Conservation (phyloP, 2,329 filamentous ascomycete genomes). For the Fusarium sp. region DNA sequence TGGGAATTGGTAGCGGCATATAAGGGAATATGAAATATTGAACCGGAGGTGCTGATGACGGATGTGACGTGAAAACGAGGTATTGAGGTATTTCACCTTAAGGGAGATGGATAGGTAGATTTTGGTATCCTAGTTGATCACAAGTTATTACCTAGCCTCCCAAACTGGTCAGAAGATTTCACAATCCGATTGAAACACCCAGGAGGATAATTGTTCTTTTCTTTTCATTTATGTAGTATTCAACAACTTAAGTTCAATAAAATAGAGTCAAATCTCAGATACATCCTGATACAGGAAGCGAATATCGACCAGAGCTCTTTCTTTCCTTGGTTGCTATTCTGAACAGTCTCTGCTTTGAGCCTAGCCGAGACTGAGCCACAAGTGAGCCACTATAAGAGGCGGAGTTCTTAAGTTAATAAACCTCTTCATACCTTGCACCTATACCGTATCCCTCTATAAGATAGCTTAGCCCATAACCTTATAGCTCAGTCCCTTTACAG, state of each 20-base stretch:
- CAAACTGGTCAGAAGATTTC: not conserved
- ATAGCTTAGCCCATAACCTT: no score
- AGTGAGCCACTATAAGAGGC: no score
- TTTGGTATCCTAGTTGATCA: not conserved
- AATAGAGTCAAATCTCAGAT: not conserved
- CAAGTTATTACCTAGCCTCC: not conserved
- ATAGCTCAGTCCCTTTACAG: no score
- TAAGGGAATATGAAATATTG: not conserved
- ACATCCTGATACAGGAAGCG: no score
- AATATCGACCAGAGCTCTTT: no score
- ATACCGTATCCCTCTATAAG: no score
- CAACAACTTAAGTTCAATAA: no score
- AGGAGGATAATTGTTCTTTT: fast-evolving
- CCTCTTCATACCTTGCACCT: no score
- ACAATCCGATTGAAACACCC: not conserved
- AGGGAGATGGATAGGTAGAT: not conserved
- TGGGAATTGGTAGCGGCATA: not conserved
- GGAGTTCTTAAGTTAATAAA: no score
- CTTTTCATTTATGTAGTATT: not conserved
- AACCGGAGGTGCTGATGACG: not conserved
- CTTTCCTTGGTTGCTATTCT: no score
- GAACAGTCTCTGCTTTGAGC: no score
- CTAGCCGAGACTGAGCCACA: no score
- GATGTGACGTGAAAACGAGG: not conserved
- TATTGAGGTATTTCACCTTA: not conserved